Evolutionary conservation across 352 stramenopile genomes (phyloP).

Genomic region (Saprolegnia diclina): DNA sequence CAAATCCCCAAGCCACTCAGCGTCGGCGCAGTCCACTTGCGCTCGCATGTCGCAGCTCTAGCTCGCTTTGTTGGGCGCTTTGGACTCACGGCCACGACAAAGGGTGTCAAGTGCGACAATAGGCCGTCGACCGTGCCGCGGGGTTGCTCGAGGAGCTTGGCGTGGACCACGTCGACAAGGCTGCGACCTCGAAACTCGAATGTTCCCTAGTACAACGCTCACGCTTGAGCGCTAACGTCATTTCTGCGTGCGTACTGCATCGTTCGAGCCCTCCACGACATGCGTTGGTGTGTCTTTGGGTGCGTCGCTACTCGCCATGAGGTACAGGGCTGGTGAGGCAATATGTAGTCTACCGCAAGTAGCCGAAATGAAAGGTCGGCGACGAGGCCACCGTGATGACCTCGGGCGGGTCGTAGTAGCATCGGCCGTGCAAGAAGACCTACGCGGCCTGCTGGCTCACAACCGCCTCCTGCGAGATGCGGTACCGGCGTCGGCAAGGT

Average conservation of each 20-base stretch:
- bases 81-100: neutral
- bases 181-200: constrained; percentile 37
- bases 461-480: neutral
- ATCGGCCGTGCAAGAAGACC: constrained; percentile 47
- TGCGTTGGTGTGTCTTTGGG: constrained; percentile 39
- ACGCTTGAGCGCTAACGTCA: neutral
- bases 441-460: constrained; percentile 33
- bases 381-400: constrained; percentile 38
- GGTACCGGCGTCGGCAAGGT: constrained; percentile 28
- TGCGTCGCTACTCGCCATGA: constrained; percentile 33
- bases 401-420: constrained; percentile 50
- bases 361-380: constrained; percentile 40
- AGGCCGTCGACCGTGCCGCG: neutral
- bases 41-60: constrained; percentile 6
- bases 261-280: constrained; percentile 34
- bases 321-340: neutral
- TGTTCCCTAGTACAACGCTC: constrained; percentile 26
- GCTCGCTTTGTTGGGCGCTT: neutral
- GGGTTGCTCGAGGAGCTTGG: neutral
- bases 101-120: neutral
- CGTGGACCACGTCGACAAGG: constrained; percentile 42
- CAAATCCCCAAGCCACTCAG: constrained; percentile 41
- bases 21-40: constrained; percentile 17
- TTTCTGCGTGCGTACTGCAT: neutral
- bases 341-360: constrained; percentile 37